phyloP scores from a whole-genome alignment of 345 rosid genomes.

The Gossypium raimondii region DNA sequence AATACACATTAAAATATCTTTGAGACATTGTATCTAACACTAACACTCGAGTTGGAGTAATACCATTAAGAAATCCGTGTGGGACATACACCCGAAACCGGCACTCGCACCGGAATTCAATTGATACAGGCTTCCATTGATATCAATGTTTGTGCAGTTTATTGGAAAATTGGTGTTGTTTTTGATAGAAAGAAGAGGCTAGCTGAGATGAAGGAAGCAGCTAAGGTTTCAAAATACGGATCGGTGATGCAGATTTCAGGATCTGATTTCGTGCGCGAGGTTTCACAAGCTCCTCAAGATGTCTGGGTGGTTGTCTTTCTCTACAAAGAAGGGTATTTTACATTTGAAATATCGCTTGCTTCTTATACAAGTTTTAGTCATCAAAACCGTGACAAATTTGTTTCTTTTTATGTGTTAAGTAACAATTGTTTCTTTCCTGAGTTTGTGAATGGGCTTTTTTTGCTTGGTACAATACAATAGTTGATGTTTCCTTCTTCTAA shows the following conservation, averaged over 20 bases:
- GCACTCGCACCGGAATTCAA: too few relatives aligned
- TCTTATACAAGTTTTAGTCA: not conserved
- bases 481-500: not conserved
- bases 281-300: constrained; percentile 86
- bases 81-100: not conserved
- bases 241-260: constrained; percentile 83
- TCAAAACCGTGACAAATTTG: too few relatives aligned
- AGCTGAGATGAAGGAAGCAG: constrained; percentile 74
- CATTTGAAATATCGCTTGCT: not conserved
- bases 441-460: too few relatives aligned
- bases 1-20: not conserved
- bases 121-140: not conserved
- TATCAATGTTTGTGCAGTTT: not conserved
- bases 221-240: constrained; percentile 62
- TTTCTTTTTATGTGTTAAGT: too few relatives aligned
- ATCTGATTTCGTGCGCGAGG: constrained; percentile 86
- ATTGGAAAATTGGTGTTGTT: not conserved
- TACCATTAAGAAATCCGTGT: not conserved
- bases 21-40: too few relatives aligned
- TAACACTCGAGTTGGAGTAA: not conserved
- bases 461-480: too few relatives aligned
- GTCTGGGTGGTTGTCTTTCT: constrained; percentile 70
- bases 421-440: not conserved
- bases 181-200: constrained; percentile 84
- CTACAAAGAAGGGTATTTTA: constrained; percentile 73